Evolutionary conservation across 202 grass and related monocot species (phyloP).

Genomic region (Tripidium arundinaceum): DNA sequence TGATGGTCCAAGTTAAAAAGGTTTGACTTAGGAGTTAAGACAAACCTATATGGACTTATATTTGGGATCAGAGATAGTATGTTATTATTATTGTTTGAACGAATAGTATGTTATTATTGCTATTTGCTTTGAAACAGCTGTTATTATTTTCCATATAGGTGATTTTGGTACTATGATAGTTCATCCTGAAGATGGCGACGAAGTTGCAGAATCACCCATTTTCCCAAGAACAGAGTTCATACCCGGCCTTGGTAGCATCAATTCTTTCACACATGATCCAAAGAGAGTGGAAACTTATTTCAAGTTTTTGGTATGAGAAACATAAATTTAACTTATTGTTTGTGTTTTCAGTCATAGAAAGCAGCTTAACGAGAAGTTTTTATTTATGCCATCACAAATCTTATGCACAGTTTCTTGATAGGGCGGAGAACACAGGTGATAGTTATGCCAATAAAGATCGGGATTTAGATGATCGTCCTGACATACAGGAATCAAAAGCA

Average conservation of each 20-base stretch:
- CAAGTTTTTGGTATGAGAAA: conserved; percentile 58
- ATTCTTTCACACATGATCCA: conserved; percentile 87
- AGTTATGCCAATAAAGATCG: conserved; percentile 57
- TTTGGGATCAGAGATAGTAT: neutral
- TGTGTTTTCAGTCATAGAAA: conserved; percentile 8
- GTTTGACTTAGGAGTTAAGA: neutral
- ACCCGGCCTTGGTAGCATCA: conserved; percentile 90
- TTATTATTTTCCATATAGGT: conserved; percentile 39
- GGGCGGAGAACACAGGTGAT: conserved; percentile 60
- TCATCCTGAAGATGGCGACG: conserved; percentile 68
- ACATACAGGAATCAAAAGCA: conserved; percentile 39
- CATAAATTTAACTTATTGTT: conserved; percentile 19
- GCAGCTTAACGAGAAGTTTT: neutral
- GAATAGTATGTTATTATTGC: neutral
- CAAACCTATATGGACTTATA: neutral
- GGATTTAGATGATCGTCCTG: conserved; percentile 44
- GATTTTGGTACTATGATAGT: conserved; percentile 82
- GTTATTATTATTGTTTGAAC: too few species aligned
- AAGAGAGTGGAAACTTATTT: conserved; percentile 57
- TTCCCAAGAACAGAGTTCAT: conserved; percentile 75
- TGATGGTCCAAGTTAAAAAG: neutral
- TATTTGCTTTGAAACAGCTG: neutral
- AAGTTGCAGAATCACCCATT: conserved; percentile 58
- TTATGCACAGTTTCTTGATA: conserved; percentile 34
- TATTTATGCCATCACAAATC: neutral